These are phyloP conservation scores for Ophiostoma triangulosporum DNA, from an alignment of 2,329 filamentous ascomycete species.

Conservation along the genomic window DNA sequence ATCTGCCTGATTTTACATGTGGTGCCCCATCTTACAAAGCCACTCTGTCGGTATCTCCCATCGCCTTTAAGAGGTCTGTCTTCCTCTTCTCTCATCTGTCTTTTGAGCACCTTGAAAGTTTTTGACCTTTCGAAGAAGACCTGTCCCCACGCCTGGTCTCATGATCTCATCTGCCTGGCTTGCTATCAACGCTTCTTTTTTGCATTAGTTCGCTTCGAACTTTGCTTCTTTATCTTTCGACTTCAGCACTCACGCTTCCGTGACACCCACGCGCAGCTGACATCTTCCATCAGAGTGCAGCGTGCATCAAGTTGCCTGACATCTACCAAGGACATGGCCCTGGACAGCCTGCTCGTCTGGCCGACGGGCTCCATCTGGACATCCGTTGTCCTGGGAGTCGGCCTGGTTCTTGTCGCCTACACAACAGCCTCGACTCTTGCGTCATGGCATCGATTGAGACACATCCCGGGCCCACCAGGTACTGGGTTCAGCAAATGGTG, in stretches of 20 bases:
- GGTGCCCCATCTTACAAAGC: not conserved
- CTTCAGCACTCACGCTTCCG: too few species aligned
- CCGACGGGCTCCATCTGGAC: not conserved
- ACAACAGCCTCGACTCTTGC: conserved; percentile 11
- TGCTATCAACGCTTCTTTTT: too few species aligned
- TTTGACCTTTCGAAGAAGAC: not conserved
- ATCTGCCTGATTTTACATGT: not conserved
- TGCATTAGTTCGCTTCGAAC: too few species aligned
- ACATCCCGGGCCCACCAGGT: conserved; percentile 17
- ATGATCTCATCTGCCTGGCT: not conserved
- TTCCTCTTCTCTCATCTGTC: not conserved
- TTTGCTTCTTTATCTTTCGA: too few species aligned
- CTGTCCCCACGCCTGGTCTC: not conserved
- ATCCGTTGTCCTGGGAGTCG: conserved; percentile 3
- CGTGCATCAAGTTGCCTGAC: not conserved
- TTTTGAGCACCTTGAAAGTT: not conserved
- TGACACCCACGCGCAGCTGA: not conserved
- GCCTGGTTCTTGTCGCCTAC: conserved; percentile 12
- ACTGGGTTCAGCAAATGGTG: conserved; percentile 18
- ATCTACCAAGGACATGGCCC: conserved; percentile 1
- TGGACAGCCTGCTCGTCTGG: conserved; percentile 1
- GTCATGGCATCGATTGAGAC: conserved; percentile 17
- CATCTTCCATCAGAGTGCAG: not conserved
- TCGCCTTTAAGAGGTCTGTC: not conserved
- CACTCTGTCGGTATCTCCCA: not conserved